Percentiles rank a stretch among this genome's conserved stretches.
These are phyloP conservation scores for Monosporascus sp. DNA, from an alignment of 2,329 filamentous ascomycete genomes.

Conservation along the genomic window DNA sequence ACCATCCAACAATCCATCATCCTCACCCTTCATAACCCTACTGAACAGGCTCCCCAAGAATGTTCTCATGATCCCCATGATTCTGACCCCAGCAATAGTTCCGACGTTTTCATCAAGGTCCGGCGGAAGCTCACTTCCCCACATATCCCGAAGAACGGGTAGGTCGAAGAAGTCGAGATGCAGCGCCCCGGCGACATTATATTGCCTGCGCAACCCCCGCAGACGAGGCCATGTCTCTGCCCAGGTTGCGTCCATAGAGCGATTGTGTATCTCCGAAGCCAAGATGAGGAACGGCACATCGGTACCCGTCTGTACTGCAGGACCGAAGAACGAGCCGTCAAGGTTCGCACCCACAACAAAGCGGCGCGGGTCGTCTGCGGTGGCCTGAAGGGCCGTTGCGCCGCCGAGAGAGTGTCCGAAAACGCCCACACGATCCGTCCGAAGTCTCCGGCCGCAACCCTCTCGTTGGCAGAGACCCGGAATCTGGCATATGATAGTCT, in stretches of 20 bases:
- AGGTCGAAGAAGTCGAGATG: conserved; percentile 21
- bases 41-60: conserved; percentile 9
- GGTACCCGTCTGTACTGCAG: conserved; percentile 5
- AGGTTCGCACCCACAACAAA: conserved; percentile 34
- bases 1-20: conserved; percentile 11
- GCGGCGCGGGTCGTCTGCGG: conserved; percentile 19
- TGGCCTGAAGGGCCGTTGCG: conserved; percentile 27
- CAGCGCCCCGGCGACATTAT: conserved; percentile 4
- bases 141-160: conserved; percentile 5
- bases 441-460: conserved; percentile 25
- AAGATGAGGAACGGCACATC: conserved; percentile 13
- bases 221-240: conserved; percentile 9
- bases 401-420: conserved; percentile 37
- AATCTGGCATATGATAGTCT: conserved; percentile 5
- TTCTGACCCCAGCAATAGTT: conserved; percentile 4
- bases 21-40: conserved; percentile 11
- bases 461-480: conserved; percentile 30
- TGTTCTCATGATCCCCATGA: conserved; percentile 8
- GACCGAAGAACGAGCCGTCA: conserved; percentile 31
- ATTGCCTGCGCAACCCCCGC: conserved; percentile 12
- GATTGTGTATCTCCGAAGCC: conserved; percentile 6
- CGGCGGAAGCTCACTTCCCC: conserved; percentile 1
- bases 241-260: conserved; percentile 6
- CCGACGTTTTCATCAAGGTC: not conserved
- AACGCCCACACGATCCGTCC: conserved; percentile 23